Evolutionary conservation across 1,284 basidiomycete species (phyloP).

Genomic region (Wolfiporia cocos): DNA sequence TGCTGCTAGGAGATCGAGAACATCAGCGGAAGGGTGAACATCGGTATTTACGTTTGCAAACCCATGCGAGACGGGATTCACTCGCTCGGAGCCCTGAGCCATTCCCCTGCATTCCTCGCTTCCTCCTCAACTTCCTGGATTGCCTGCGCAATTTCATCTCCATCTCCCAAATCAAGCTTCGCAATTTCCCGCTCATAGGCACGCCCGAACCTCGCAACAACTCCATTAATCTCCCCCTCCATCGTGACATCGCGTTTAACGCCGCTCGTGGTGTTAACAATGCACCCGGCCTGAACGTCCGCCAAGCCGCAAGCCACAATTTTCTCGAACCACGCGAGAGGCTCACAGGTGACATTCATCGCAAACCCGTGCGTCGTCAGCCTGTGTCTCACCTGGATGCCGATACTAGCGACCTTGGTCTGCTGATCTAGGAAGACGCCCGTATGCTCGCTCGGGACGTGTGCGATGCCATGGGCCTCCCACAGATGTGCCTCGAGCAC

Average conservation of each 20-base stretch:
- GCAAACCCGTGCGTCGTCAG: slow-evolving; percentile 95
- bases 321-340: slow-evolving; percentile 77
- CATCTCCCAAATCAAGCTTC: slow-evolving; percentile 37
- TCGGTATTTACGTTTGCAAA: too few relatives aligned
- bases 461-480: slow-evolving; percentile 47
- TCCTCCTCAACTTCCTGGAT: slow-evolving; percentile 31
- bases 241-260: slow-evolving; percentile 29
- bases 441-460: slow-evolving; percentile 60
- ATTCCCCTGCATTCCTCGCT: slow-evolving; percentile 13
- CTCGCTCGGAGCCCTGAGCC: slow-evolving; percentile 14
- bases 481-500: slow-evolving; percentile 53
- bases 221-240: slow-evolving; percentile 42
- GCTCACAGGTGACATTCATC: slow-evolving; percentile 83
- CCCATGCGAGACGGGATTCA: too few relatives aligned
- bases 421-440: slow-evolving; percentile 66
- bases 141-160: slow-evolving; percentile 45
- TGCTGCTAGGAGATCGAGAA: too few relatives aligned
- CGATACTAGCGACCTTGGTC: slow-evolving; percentile 90
- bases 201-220: slow-evolving; percentile 48
- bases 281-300: slow-evolving; percentile 75
- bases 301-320: slow-evolving; percentile 91
- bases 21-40: too few relatives aligned
- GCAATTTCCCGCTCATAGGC: slow-evolving; percentile 51
- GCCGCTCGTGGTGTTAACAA: slow-evolving; percentile 35
- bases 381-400: slow-evolving; percentile 92